These are phyloP conservation scores for Hemileccinum impolitum DNA, from an alignment of 768 basidiomycete genomes.

Conservation along the genomic window DNA sequence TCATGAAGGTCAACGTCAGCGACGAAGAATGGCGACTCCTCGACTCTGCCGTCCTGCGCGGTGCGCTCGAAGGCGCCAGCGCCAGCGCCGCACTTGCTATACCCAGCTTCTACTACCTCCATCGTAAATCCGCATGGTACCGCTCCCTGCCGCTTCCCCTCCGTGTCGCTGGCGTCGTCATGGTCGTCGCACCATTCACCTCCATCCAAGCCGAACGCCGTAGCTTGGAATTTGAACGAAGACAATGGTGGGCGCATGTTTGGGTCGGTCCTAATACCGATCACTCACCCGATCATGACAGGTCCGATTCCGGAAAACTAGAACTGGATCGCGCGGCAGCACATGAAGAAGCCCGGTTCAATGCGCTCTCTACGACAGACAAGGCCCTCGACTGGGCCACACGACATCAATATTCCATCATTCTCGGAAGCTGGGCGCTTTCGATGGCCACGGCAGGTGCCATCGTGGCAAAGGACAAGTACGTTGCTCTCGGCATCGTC, in stretches of 20 bases:
- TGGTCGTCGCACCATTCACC: constrained; percentile 61
- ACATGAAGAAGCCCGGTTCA: constrained; percentile 43
- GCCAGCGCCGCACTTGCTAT: constrained; percentile 47
- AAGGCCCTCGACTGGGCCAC: constrained; percentile 61
- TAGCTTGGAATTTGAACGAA: constrained; percentile 59
- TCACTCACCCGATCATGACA: neutral
- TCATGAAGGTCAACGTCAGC: constrained; percentile 31
- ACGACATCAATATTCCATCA: constrained; percentile 69
- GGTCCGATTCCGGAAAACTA: constrained; percentile 43
- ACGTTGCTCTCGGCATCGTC: constrained; percentile 3
- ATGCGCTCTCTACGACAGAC: constrained; percentile 43
- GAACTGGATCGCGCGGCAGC: constrained; percentile 49
- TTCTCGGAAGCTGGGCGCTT: constrained; percentile 71
- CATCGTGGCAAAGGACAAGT: constrained; percentile 62
- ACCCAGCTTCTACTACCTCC: constrained; percentile 48
- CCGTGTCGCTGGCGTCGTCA: constrained; percentile 66
- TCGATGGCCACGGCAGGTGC: constrained; percentile 63
- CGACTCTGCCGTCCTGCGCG: constrained; percentile 53
- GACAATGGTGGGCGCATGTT: constrained; percentile 49
- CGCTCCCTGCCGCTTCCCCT: constrained; percentile 62
- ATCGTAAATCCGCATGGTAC: constrained; percentile 56
- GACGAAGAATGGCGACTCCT: constrained; percentile 55
- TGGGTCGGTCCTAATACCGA: neutral
- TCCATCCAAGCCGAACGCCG: constrained; percentile 75
- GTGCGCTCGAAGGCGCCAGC: constrained; percentile 54